These are phyloP conservation scores for Verbascum thapsus DNA, from an alignment of 257 asterid species.

Conservation along the genomic window DNA sequence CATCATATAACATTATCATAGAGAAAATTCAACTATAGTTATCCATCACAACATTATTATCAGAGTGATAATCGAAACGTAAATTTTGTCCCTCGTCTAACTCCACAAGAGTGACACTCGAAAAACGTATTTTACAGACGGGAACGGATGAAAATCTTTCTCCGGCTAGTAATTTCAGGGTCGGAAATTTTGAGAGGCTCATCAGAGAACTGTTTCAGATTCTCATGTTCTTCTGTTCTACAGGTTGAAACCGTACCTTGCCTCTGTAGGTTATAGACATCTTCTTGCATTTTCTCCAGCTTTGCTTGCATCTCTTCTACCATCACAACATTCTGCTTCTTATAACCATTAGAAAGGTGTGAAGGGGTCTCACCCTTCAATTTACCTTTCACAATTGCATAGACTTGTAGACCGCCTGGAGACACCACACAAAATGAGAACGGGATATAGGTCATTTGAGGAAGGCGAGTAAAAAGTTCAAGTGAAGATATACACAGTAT, in stretches of 20 bases:
- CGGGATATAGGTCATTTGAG: neutral
- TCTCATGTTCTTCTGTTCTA: slow-evolving; percentile 36
- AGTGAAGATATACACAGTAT: neutral
- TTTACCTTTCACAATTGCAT: slow-evolving; percentile 44
- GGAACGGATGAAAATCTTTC: slow-evolving; percentile 66
- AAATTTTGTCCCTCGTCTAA: neutral
- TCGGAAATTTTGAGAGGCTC: slow-evolving; percentile 45
- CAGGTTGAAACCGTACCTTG: slow-evolving; percentile 30
- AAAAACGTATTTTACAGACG: slow-evolving; percentile 44
- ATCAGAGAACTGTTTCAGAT: slow-evolving; percentile 35
- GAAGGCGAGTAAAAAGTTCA: neutral
- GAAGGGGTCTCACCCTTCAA: slow-evolving; percentile 40
- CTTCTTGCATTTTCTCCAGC: slow-evolving; percentile 58
- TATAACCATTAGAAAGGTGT: slow-evolving; percentile 25
- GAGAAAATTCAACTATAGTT: too few species aligned
- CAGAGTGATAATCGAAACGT: neutral
- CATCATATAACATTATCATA: too few species aligned
- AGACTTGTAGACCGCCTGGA: slow-evolving; percentile 47
- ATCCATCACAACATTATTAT: neutral
- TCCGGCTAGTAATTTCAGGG: slow-evolving; percentile 33
- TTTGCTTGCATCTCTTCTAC: slow-evolving; percentile 67
- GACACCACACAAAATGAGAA: neutral
- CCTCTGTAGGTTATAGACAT: slow-evolving; percentile 38
- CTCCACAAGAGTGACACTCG: too few species aligned
- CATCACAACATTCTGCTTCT: slow-evolving; percentile 38